Conservation (phyloP, 441 rosid species). For the Euphorbia celastroides region DNA sequence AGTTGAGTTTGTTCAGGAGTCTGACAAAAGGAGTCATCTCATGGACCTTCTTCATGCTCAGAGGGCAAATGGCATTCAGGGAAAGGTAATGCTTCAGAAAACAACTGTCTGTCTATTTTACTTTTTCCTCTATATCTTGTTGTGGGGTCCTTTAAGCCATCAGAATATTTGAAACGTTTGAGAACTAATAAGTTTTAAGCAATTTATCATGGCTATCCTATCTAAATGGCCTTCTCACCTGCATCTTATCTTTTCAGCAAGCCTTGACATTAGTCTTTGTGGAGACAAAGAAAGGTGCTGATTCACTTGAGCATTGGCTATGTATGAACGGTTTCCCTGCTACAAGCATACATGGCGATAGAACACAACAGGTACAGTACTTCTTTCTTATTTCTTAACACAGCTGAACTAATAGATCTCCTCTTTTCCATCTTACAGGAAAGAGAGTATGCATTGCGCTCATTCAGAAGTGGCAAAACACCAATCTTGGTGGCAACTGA, state of each 20-base stretch:
- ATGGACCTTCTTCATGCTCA: constrained; percentile 98
- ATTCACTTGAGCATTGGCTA: constrained; percentile 80
- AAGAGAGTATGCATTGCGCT: constrained; percentile 79
- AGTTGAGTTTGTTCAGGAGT: constrained; percentile 75
- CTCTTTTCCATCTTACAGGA: constrained; percentile 73
- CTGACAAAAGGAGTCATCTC: constrained; percentile 92
- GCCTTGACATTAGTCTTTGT: constrained; percentile 83
- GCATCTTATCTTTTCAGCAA: constrained; percentile 43
- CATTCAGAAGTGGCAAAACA: constrained; percentile 78
- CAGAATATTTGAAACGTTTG: not conserved
- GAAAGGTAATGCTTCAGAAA: constrained; percentile 47
- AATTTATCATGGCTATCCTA: not conserved
- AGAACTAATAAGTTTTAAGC: not conserved
- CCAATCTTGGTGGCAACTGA: constrained; percentile 95
- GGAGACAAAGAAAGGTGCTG: constrained; percentile 89
- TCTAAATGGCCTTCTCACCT: not conserved
- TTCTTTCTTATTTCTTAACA: not conserved
- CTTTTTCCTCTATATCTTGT: not conserved
- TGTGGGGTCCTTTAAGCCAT: constrained; percentile 3
- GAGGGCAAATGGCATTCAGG: constrained; percentile 57
- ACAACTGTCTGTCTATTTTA: not conserved
- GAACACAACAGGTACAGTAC: constrained; percentile 67
- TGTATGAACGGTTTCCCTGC: constrained; percentile 76
- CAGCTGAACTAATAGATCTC: too few relatives aligned
- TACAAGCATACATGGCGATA: constrained; percentile 85